phyloP scores from a whole-genome alignment of 805 yeast species.

The Pichia paraexigua region DNA sequence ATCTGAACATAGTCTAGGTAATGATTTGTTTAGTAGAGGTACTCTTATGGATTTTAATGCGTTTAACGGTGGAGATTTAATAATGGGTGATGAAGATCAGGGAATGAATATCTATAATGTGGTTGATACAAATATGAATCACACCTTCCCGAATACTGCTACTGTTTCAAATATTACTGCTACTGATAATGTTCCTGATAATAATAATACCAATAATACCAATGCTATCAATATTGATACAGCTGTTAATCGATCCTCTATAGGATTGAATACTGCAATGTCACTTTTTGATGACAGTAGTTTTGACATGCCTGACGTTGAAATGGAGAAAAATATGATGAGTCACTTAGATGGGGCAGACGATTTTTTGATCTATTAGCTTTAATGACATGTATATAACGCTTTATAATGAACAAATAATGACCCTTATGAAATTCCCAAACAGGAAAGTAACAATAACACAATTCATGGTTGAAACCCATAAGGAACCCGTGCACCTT shows the following conservation, averaged over 20 bases:
- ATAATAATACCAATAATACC: neutral
- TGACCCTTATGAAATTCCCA: neutral
- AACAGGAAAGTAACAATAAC: neutral
- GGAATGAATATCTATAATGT: neutral
- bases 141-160: too few species aligned
- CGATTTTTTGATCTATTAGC: neutral
- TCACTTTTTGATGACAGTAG: neutral
- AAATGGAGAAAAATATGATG: neutral
- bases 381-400: neutral
- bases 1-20: neutral
- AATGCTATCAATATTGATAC: neutral
- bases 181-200: neutral
- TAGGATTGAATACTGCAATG: neutral
- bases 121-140: neutral
- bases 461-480: too few species aligned
- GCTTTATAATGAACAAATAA: neutral
- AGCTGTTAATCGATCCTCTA: neutral
- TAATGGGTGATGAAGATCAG: constrained; percentile 1
- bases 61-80: constrained; percentile 5
- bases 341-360: neutral
- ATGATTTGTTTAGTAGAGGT: constrained; percentile 5
- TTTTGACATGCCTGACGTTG: neutral
- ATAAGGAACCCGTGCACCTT: neutral
- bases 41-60: constrained; percentile 7
- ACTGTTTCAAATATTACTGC: neutral